phyloP scores from a whole-genome alignment of 495 filamentous ascomycete species.

The Neurospora intermedia region DNA sequence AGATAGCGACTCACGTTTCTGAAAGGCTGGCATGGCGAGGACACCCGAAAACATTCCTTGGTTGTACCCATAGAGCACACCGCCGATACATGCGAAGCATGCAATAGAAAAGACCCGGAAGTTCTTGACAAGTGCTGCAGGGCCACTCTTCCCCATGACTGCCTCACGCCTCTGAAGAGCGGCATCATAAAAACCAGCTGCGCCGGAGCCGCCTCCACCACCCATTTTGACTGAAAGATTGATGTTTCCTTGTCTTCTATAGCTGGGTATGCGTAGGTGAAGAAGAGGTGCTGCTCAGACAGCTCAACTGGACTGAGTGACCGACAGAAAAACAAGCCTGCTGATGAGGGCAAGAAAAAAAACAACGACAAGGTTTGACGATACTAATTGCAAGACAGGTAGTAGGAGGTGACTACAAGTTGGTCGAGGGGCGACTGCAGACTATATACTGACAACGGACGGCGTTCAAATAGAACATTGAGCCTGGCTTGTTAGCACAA shows the following conservation, averaged over 20 bases:
- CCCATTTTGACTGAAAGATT: constrained; percentile 14
- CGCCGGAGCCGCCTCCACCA: constrained; percentile 24
- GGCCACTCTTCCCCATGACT: constrained; percentile 54
- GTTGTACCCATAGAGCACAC: constrained; percentile 56
- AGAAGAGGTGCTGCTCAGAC: neutral
- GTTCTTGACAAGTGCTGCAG: constrained; percentile 55
- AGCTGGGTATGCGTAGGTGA: neutral
- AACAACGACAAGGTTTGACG: neutral
- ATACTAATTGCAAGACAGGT: neutral
- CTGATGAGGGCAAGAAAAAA: neutral
- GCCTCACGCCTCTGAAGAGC: constrained; percentile 53
- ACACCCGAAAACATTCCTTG: constrained; percentile 74
- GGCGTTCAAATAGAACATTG: neutral
- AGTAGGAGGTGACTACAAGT: neutral
- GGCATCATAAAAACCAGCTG: constrained; percentile 44
- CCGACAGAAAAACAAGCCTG: neutral
- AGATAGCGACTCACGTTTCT: constrained; percentile 26
- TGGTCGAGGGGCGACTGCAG: neutral
- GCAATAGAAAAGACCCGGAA: constrained; percentile 61
- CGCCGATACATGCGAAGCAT: constrained; percentile 69
- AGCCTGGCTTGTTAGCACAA: neutral
- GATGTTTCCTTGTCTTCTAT: neutral
- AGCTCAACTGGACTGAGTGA: neutral
- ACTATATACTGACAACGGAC: neutral
- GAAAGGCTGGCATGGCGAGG: constrained; percentile 50